phyloP scores from a whole-genome alignment of 306 rosid genomes.

The Carpinus fangiana region DNA sequence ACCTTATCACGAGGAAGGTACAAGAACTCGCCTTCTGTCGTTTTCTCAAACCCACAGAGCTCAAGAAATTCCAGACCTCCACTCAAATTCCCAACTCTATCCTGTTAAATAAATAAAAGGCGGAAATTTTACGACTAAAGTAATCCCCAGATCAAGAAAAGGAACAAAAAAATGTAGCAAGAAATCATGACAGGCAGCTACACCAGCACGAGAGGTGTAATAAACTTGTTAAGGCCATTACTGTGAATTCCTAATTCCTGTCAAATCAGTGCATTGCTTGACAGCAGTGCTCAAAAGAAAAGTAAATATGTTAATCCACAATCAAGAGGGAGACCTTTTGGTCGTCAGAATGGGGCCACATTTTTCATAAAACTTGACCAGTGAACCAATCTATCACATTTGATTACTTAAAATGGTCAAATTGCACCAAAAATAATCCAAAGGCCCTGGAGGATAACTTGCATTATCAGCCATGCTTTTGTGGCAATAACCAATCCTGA shows the following conservation, averaged over 20 bases:
- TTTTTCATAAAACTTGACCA: background rate
- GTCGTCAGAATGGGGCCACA: background rate
- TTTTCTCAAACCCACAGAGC: constrained; percentile 80
- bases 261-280: constrained; percentile 1
- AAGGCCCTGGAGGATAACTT: background rate
- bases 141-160: background rate
- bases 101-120: constrained; percentile 46
- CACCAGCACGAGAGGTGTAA: background rate
- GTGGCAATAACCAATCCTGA: background rate
- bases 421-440: background rate
- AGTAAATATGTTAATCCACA: background rate
- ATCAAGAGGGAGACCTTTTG: background rate
- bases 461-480: background rate
- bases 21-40: constrained; percentile 51
- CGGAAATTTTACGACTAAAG: constrained; percentile 4
- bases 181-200: background rate
- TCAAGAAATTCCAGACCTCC: constrained; percentile 83
- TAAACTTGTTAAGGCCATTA: background rate
- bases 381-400: background rate
- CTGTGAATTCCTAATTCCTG: background rate
- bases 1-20: constrained; percentile 61
- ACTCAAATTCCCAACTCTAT: constrained; percentile 68
- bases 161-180: background rate
- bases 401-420: background rate
- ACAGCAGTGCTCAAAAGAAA: background rate